Evolutionary conservation across 495 filamentous ascomycete species (phyloP), one percentile per base, ranked within the genome.

Genomic region (Neurospora sublineolata): DNA sequence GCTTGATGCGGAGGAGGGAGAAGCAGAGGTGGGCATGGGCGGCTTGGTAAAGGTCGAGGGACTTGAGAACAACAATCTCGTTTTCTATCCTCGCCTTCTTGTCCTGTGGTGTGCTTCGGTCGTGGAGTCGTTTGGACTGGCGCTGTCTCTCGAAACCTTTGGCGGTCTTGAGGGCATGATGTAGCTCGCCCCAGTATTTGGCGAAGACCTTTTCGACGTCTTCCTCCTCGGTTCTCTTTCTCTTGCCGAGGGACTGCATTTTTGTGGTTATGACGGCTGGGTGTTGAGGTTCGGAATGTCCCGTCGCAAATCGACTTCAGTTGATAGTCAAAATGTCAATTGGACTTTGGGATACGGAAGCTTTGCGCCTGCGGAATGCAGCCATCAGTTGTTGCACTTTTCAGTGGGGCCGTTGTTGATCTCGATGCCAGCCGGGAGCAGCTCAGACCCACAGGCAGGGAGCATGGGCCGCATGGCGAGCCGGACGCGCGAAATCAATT

Each of bases 141-240:
- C 97, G 97, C 81, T 97, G 94, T 74, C 93, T 85, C 82, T 97
- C 94, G 79, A 94, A 94, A 18, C 92, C 93, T 72, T 93, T 93
- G 36, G 91, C 92, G 1, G 87, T 83, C 79, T 95, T 97, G 42
- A 97, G 83, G 0, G 88, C 91, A 27, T 88, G 85, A 64, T 86
- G 84, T 10, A 97, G 84, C 27, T 87, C 78, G 70, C 86, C 87
- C 39, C 87, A 86, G 73, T 86, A 86, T 69, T 88, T 83, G 12
- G 84, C 78, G 73, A 93, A 83, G 46, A 88, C 86, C 67, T 86
- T 82, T 23, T 84, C 82, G 33, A 91, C 69, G 16, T 72, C 60
- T 9, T 73, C 77, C 9, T 81, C 79, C 58, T 76, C 73, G 68
- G 67, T 73, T n/a, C 84, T 79, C 74, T 86, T 86, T 70, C 84